phyloP scores from a whole-genome alignment of 176 grass and related monocot genomes.

The Phoenix dactylifera region DNA sequence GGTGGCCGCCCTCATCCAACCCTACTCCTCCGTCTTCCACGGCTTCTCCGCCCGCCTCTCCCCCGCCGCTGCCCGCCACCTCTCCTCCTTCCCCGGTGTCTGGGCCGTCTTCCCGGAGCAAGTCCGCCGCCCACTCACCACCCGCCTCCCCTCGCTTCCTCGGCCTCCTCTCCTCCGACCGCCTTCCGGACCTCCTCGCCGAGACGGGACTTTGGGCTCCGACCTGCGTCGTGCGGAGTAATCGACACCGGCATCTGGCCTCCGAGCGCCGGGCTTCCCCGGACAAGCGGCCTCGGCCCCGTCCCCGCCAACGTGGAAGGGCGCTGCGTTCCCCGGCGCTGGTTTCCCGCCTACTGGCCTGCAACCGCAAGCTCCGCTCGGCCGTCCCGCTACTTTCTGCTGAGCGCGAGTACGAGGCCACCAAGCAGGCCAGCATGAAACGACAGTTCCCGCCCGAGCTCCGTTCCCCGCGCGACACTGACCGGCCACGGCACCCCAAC shows the following conservation, averaged over 20 bases:
- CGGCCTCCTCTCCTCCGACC: conserved; percentile 59
- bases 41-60: conserved; percentile 73
- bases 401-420: conserved; percentile 74
- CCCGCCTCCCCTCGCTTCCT: conserved; percentile 63
- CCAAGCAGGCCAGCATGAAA: no score
- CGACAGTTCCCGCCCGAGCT: no score
- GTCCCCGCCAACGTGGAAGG: conserved; percentile 52
- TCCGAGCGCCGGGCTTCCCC: conserved; percentile 49
- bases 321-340: conserved; percentile 45
- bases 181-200: conserved; percentile 64
- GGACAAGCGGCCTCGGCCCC: conserved; percentile 54
- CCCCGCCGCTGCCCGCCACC: conserved; percentile 28
- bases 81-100: conserved; percentile 39
- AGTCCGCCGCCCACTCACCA: conserved; percentile 50
- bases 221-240: conserved; percentile 74
- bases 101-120: conserved; percentile 61
- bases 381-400: conserved; percentile 68
- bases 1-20: conserved; percentile 75
- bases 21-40: conserved; percentile 67
- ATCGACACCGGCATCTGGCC: conserved; percentile 84
- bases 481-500: conserved; percentile 78
- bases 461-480: conserved; percentile 66
- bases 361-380: conserved; percentile 75
- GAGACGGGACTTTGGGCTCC: conserved; percentile 75
- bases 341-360: conserved; percentile 50